These are phyloP conservation scores for Phellopilus nigrolimitatus DNA, from an alignment of 1,284 basidiomycete species.

Conservation along the genomic window DNA sequence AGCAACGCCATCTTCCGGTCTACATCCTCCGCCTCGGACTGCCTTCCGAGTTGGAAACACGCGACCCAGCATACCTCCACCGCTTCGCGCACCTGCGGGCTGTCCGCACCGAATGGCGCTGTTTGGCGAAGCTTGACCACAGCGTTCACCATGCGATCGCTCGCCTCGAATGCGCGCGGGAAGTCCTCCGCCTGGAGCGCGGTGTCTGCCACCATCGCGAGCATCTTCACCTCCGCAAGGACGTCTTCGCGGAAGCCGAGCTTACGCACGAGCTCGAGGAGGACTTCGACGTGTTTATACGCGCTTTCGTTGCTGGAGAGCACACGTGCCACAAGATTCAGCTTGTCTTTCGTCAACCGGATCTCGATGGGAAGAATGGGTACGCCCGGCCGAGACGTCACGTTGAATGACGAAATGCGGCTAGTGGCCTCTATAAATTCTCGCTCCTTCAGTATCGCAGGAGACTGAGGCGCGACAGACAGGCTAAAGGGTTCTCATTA, in stretches of 20 bases:
- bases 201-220: constrained; percentile 85
- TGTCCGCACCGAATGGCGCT: constrained; percentile 33
- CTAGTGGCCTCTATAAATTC: constrained; percentile 95
- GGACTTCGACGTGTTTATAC: constrained; percentile 84
- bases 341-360: constrained; percentile 79
- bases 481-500: constrained; percentile 45
- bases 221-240: constrained; percentile 71
- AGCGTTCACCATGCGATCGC: constrained; percentile 65
- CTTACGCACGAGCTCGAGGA: constrained; percentile 83
- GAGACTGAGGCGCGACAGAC: constrained; percentile 62
- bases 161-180: constrained; percentile 62
- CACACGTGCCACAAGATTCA: constrained; percentile 77
- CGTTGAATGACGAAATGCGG: constrained; percentile 77
- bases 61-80: constrained; percentile 82
- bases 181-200: constrained; percentile 81
- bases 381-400: constrained; percentile 68
- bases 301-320: constrained; percentile 79
- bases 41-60: constrained; percentile 81
- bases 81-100: constrained; percentile 52
- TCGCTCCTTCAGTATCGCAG: constrained; percentile 63
- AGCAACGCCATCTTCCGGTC: constrained; percentile 66
- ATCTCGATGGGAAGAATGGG: constrained; percentile 87
- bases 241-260: constrained; percentile 72
- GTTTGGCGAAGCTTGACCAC: constrained; percentile 46
- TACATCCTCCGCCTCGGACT: constrained; percentile 67